phyloP scores from a whole-genome alignment of 306 rosid species.

The Rosa lucieae region DNA sequence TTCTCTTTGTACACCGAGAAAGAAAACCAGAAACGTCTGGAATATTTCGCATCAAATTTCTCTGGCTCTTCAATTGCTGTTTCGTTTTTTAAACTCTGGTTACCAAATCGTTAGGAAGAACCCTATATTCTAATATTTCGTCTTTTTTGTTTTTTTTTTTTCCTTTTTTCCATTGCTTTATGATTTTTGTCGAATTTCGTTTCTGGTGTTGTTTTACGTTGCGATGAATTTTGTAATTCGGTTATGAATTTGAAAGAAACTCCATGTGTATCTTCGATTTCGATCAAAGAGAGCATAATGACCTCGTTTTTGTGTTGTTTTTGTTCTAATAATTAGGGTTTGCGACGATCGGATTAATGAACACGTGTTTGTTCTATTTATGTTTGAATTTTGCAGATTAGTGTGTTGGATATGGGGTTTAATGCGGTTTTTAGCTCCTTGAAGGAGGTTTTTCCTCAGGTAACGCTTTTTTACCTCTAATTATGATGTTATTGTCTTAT shows the following conservation, averaged over 20 bases:
- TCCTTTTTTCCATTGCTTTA: too few relatives aligned
- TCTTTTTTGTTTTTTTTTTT: too few relatives aligned
- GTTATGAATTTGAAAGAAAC: not conserved
- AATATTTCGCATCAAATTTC: not conserved
- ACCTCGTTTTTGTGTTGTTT: not conserved
- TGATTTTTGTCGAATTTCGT: not conserved
- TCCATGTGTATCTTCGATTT: not conserved
- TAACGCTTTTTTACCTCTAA: constrained; percentile 1
- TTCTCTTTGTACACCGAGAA: constrained; percentile 8
- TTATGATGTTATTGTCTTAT: too few relatives aligned
- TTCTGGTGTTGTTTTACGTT: not conserved
- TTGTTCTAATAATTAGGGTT: not conserved
- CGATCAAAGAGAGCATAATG: not conserved
- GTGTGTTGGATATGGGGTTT: constrained; percentile 55
- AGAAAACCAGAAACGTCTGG: not conserved
- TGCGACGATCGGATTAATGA: not conserved
- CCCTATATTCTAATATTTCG: too few relatives aligned
- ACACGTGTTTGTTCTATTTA: not conserved
- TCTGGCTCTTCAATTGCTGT: too few relatives aligned
- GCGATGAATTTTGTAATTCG: not conserved
- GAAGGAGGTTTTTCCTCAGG: constrained; percentile 80
- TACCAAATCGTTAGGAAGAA: not conserved
- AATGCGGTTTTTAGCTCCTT: constrained; percentile 52
- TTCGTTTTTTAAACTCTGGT: not conserved
- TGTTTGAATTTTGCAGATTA: constrained; percentile 31